Percentiles rank a stretch among this genome's conserved stretches.
Evolutionary conservation across 228 moss, liverwort and hornwort species (phyloP).

Genomic region (Sphagnum magellanicum): DNA sequence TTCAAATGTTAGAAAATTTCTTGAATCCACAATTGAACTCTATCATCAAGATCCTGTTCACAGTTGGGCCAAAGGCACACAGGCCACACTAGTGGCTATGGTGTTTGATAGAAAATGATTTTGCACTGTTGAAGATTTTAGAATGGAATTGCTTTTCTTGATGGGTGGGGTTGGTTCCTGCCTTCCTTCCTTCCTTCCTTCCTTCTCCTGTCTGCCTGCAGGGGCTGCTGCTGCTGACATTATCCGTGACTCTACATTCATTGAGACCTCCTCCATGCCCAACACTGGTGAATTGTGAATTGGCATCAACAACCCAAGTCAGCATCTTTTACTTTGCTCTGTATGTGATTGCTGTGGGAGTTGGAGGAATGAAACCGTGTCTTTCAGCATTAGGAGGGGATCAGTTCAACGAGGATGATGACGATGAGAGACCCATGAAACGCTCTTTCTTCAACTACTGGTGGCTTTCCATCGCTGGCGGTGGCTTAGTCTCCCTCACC

Average conservation of each 20-base stretch:
- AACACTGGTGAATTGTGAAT: conserved; percentile 2
- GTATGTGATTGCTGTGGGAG: conserved; percentile 19
- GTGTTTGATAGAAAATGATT: too few relatives aligned
- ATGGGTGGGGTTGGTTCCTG: too few relatives aligned
- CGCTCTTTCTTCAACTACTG: conserved; percentile 17
- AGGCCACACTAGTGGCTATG: too few relatives aligned
- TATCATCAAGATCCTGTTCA: too few relatives aligned
- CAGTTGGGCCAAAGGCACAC: too few relatives aligned
- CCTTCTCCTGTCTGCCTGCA: neutral
- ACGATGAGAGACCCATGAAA: conserved; percentile 15
- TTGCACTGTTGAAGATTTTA: too few relatives aligned
- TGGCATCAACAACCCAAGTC: conserved; percentile 5
- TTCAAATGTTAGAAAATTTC: too few relatives aligned
- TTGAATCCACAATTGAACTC: too few relatives aligned
- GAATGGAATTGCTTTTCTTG: too few relatives aligned
- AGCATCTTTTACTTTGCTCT: conserved; percentile 13
- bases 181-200: too few relatives aligned
- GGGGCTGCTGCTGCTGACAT: conserved; percentile 4
- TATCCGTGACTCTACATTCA: neutral
- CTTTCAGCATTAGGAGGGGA: conserved; percentile 11
- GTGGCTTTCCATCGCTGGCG: conserved; percentile 10
- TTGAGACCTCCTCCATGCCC: neutral
- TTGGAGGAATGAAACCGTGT: conserved; percentile 8
- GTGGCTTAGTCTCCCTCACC: conserved; percentile 6
- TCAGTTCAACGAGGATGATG: conserved; percentile 19